Evolutionary conservation across 768 basidiomycete species (phyloP), one percentile per base, ranked within the genome.

Genomic region (Tricholoma hemisulphureum): DNA sequence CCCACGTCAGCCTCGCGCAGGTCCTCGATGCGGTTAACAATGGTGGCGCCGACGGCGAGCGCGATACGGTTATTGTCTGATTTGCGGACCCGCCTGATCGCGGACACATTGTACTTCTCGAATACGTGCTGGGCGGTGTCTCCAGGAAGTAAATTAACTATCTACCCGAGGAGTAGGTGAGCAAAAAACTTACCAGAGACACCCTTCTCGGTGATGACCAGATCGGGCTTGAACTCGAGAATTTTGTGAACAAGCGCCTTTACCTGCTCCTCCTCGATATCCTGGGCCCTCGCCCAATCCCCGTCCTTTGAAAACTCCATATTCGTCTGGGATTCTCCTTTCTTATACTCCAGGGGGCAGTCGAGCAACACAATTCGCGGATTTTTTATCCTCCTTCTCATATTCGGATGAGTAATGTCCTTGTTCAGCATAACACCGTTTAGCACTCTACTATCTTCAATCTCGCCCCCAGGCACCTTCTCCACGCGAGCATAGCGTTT

Each of bases 31-130:
- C 95, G 86, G 75, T 98, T 98, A 60, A 99, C 93, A 73, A 99
- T 98, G 28, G 94, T 98, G 1, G 93, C 96, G 21, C 95, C 95
- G 35, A 92, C 88, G 1, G 95, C 95, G 23, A 97, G 88, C 0
- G 97, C 97, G 62, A 98, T 92, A 45, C 97, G 91, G 75, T 98
- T 99, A 79, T 98, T 98, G 73, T 99, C 97, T 3, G 94, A 95
- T 74, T 98, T 99, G 69, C 97, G 89, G 9, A 98, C 95, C n/a
- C 97, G 89, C 39, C 97, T 91, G 59, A 98, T 82, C 28, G 93
- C 91, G n/a, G 94, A 90, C 58, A 98, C 85, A 67, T 93, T 89
- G 62, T 90, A 82, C 66, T 91, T 91, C 66, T 85, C 83, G 58
- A 98, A 83, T 67, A 94, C 83, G 64, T 95, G 89, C 65, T 98